Conservation (phyloP, 768 basidiomycete species). For the Lactifluus hygrophoroides region DNA sequence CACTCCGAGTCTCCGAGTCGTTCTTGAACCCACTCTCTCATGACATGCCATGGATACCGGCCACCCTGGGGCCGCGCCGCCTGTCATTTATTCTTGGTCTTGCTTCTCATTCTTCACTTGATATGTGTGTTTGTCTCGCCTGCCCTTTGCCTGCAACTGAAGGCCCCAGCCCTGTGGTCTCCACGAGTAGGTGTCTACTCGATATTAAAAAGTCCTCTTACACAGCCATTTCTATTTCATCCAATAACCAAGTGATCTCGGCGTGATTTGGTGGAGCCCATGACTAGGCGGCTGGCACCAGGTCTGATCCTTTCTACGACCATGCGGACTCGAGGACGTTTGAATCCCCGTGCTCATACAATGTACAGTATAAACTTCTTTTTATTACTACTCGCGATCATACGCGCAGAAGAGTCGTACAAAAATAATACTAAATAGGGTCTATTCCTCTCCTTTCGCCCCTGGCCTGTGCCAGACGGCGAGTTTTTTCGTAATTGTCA, state of each 20-base stretch:
- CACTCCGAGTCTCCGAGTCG: too few species aligned
- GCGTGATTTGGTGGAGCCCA: not conserved
- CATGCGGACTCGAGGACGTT: slow-evolving; percentile 1
- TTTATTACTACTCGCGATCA: not conserved
- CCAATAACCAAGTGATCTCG: not conserved
- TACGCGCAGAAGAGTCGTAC: not conserved
- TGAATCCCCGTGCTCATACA: not conserved
- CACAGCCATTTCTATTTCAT: not conserved
- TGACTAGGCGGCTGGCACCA: not conserved
- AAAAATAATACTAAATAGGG: not conserved
- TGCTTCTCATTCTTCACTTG: not conserved
- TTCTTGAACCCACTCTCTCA: not conserved
- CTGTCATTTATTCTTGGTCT: not conserved
- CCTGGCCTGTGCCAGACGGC: not conserved
- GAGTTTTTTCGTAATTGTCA: not conserved
- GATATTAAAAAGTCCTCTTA: not conserved
- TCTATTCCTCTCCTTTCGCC: not conserved
- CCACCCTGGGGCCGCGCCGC: not conserved
- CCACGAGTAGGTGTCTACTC: not conserved
- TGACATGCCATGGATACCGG: not conserved
- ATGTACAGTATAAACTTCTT: not conserved
- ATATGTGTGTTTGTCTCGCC: not conserved
- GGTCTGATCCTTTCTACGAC: not conserved
- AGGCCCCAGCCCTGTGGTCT: not conserved
- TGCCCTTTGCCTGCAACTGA: not conserved